phyloP scores from a whole-genome alignment of 2,329 filamentous ascomycete species.

The Pseudofabraea citricarpa region DNA sequence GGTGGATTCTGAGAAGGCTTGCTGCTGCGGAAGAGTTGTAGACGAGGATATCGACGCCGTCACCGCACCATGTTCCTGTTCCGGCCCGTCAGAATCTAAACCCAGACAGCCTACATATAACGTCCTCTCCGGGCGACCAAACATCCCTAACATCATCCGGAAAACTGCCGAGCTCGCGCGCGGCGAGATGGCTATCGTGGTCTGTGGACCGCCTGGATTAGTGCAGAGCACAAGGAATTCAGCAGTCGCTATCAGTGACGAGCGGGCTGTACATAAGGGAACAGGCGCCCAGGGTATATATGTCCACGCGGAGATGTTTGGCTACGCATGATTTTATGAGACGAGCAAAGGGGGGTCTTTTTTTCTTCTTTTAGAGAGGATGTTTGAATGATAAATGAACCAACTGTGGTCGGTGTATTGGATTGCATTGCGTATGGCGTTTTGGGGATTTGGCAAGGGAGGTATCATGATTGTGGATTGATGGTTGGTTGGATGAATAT shows the following conservation, averaged over 20 bases:
- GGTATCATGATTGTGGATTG: too few species aligned
- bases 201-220: constrained; percentile 53
- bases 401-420: too few species aligned
- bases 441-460: too few species aligned
- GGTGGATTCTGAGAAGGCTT: constrained; percentile 26
- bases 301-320: constrained; percentile 54
- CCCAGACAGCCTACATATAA: constrained; percentile 5
- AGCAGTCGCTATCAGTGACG: constrained; percentile 54
- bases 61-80: constrained; percentile 32
- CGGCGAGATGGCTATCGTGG: constrained; percentile 59
- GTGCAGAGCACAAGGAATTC: constrained; percentile 49
- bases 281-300: constrained; percentile 61
- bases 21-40: constrained; percentile 44
- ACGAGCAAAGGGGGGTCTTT: too few species aligned
- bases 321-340: constrained; percentile 30
- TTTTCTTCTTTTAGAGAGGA: too few species aligned
- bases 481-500: too few species aligned
- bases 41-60: constrained; percentile 36
- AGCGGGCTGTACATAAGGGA: constrained; percentile 62
- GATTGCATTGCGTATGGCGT: too few species aligned
- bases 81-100: constrained; percentile 17
- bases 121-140: constrained; percentile 44
- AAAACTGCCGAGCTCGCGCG: constrained; percentile 50
- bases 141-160: constrained; percentile 44
- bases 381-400: too few species aligned